phyloP scores from a whole-genome alignment of 2,329 filamentous ascomycete species.

The Colletotrichum viniferum region DNA sequence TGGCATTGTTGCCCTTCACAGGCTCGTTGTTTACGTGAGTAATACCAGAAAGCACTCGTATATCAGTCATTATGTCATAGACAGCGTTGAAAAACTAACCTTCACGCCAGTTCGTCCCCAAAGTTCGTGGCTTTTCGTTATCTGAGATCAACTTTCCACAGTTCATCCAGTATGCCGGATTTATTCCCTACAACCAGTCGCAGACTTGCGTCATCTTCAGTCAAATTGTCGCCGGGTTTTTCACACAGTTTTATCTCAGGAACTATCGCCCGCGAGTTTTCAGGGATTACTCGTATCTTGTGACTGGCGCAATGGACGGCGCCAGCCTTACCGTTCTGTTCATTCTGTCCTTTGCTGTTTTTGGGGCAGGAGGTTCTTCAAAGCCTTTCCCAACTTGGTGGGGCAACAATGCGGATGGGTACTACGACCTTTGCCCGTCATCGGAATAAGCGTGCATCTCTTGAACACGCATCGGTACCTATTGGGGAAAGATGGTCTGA shows the following conservation, averaged over 20 bases:
- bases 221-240: slow-evolving; percentile 49
- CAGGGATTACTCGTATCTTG: slow-evolving; percentile 57
- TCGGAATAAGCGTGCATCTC: neutral
- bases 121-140: slow-evolving; percentile 43
- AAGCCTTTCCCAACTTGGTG: slow-evolving; percentile 57
- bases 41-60: neutral
- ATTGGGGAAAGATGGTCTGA: neutral
- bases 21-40: slow-evolving; percentile 44
- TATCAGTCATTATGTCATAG: neutral
- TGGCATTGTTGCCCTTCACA: slow-evolving; percentile 47
- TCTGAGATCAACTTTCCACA: slow-evolving; percentile 56
- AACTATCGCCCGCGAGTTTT: slow-evolving; percentile 57
- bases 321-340: slow-evolving; percentile 53
- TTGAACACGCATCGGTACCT: neutral
- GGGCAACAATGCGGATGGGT: slow-evolving; percentile 55
- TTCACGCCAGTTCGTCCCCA: slow-evolving; percentile 46
- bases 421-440: slow-evolving; percentile 52
- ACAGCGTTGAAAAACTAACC: neutral
- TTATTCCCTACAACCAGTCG: slow-evolving; percentile 57
- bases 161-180: slow-evolving; percentile 59
- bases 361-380: slow-evolving; percentile 50
- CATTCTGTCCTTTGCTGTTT: slow-evolving; percentile 60
- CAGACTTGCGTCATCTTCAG: slow-evolving; percentile 61
- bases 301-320: slow-evolving; percentile 58
- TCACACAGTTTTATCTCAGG: slow-evolving; percentile 55